Evolutionary conservation across 176 grass and related monocot species (phyloP).

Genomic region (Urochloa ruziziensis): DNA sequence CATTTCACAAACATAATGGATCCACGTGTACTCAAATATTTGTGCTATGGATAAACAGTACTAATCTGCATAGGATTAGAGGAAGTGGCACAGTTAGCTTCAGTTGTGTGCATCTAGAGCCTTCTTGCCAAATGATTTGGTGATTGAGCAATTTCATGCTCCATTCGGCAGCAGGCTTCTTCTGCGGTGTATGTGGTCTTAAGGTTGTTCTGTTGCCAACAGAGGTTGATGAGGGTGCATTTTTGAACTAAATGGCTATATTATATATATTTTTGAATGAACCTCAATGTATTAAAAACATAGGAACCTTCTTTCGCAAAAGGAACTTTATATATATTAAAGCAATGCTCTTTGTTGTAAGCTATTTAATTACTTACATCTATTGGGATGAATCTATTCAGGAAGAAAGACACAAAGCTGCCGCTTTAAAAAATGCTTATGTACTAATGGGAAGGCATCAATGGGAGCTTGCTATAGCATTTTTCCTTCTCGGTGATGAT

Average conservation of each 20-base stretch:
- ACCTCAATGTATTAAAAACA: neutral
- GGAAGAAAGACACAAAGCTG: conserved; percentile 94
- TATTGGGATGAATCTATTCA: conserved; percentile 49
- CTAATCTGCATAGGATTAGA: neutral
- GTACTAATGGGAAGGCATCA: conserved; percentile 96
- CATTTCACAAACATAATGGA: neutral
- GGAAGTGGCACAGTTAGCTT: neutral
- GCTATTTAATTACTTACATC: conserved; percentile 23
- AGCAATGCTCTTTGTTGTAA: conserved; percentile 7
- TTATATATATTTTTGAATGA: neutral
- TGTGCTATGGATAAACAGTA: neutral
- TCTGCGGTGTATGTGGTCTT: neutral
- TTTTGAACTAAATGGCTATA: neutral
- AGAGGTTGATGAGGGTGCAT: neutral
- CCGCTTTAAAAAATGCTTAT: conserved; percentile 98
- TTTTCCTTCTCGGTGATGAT: conserved; percentile 91
- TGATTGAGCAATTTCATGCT: neutral
- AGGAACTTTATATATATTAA: conserved; percentile 18
- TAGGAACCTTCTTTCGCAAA: neutral
- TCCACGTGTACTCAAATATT: neutral
- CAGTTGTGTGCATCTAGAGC: neutral
- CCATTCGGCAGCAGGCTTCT: neutral
- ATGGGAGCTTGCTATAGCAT: conserved; percentile 88
- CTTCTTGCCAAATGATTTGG: conserved; percentile 15
- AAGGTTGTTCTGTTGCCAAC: neutral